Conservation (phyloP, 371 early-diverging fungal species). For the Hamiltosporidium tvaerminnensis region DNA sequence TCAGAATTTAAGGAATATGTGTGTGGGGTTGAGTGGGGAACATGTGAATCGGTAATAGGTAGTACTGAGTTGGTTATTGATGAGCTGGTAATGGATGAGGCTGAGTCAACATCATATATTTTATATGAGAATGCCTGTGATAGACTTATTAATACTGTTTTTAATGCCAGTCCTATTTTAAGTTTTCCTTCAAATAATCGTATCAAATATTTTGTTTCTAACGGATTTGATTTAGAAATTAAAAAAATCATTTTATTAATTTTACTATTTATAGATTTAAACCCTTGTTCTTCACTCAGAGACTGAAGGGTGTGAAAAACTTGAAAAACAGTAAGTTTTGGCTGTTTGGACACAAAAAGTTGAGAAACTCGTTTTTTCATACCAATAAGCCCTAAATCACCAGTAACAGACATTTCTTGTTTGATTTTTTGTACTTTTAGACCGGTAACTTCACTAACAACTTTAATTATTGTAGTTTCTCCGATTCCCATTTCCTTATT, state of each 20-base stretch:
- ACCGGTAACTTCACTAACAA: conserved; percentile 32
- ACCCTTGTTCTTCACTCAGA: conserved; percentile 32
- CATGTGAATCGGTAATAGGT: no score
- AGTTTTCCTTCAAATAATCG: conserved; percentile 50
- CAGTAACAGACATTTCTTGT: conserved; percentile 34
- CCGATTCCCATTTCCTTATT: conserved; percentile 52
- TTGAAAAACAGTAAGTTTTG: conserved; percentile 22
- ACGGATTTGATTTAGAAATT: conserved; percentile 24
- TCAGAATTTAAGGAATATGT: no score
- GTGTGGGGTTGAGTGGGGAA: no score
- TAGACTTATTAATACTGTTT: conserved; percentile 48
- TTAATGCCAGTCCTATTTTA: conserved; percentile 51
- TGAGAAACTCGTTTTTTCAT: conserved; percentile 19
- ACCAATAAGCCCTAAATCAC: conserved; percentile 54
- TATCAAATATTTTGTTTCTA: conserved; percentile 50
- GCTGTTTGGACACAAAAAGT: conserved; percentile 30
- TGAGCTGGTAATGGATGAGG: no score
- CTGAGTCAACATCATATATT: conserved; percentile 6
- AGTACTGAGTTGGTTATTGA: no score
- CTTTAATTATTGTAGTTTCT: conserved; percentile 38
- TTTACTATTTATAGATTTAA: conserved; percentile 30
- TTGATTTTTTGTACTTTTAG: conserved; percentile 21
- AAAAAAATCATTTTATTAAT: conserved; percentile 34
- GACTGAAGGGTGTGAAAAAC: conserved; percentile 33
- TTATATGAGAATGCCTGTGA: conserved; percentile 28